Evolutionary conservation across 148 eudicot genomes (phyloP).

Genomic region (Polygonum aviculare): DNA sequence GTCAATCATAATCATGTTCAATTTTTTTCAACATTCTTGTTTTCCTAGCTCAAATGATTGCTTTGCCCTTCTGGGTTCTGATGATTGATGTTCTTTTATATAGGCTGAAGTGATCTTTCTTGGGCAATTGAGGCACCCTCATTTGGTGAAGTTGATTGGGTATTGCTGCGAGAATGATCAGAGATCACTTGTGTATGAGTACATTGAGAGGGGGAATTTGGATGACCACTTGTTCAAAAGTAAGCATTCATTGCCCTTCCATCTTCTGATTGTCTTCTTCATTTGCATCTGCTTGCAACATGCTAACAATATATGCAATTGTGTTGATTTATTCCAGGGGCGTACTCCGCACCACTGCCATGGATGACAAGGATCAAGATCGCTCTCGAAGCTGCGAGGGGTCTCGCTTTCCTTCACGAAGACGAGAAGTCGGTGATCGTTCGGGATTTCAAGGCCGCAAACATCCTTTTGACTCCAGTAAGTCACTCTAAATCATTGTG

Average conservation of each 20-base stretch:
- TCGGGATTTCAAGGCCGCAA: constrained; percentile 17
- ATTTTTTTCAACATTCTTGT: no score
- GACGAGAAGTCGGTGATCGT: constrained; percentile 11
- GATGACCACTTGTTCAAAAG: constrained; percentile 67
- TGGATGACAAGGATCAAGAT: constrained; percentile 16
- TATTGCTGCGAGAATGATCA: constrained; percentile 82
- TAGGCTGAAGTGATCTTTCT: constrained; percentile 79
- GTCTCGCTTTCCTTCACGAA: constrained; percentile 16
- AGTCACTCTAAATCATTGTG: constrained; percentile 9
- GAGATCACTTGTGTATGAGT: constrained; percentile 76
- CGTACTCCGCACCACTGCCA: constrained; percentile 11
- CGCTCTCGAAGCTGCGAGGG: constrained; percentile 18
- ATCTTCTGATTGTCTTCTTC: not conserved
- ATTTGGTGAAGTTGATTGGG: constrained; percentile 79
- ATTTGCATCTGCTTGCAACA: not conserved
- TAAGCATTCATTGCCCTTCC: constrained; percentile 17
- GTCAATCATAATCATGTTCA: not conserved
- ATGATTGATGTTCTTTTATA: not conserved
- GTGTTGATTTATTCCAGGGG: not conserved
- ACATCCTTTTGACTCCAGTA: constrained; percentile 12
- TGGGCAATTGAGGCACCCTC: constrained; percentile 77
- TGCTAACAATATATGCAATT: not conserved
- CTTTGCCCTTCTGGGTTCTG: not conserved
- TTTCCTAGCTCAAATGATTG: not conserved
- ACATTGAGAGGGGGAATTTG: constrained; percentile 65